Percentiles rank a stretch among this genome's conserved stretches.
Conservation (phyloP, 2,329 filamentous ascomycete genomes). For the Sporothrix brunneoviolacea region DNA sequence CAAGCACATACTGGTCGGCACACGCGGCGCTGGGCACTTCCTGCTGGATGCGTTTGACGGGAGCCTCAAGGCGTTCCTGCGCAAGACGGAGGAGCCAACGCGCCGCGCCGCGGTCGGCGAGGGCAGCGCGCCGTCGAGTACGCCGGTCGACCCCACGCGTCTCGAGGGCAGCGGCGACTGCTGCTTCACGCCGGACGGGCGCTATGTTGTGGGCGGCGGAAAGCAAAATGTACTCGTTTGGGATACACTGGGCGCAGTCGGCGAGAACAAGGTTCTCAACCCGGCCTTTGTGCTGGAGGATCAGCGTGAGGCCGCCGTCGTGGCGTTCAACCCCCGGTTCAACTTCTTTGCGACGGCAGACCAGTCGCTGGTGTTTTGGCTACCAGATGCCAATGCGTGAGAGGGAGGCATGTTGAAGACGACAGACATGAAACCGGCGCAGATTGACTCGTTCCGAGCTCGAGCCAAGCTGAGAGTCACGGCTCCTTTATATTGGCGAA, state of each 20-base stretch:
- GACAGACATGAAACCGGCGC: too few relatives aligned
- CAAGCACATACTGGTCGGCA: constrained; percentile 76
- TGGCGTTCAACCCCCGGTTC: constrained; percentile 84
- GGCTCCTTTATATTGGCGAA: too few relatives aligned
- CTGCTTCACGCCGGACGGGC: constrained; percentile 83
- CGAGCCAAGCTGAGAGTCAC: too few relatives aligned
- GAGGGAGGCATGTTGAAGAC: too few relatives aligned
- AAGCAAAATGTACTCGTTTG: constrained; percentile 73
- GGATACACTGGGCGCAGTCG: constrained; percentile 61
- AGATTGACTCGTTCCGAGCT: too few relatives aligned
- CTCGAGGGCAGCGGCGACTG: constrained; percentile 66
- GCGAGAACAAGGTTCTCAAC: constrained; percentile 52
- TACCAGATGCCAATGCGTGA: constrained; percentile 48
- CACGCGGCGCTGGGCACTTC: constrained; percentile 78
- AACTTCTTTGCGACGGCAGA: constrained; percentile 91
- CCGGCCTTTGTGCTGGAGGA: constrained; percentile 60
- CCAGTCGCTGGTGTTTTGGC: constrained; percentile 72
- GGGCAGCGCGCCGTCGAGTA: constrained; percentile 28
- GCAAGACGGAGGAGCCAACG: constrained; percentile 48
- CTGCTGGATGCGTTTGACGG: constrained; percentile 91
- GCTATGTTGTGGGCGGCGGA: constrained; percentile 78
- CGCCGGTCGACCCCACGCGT: constrained; percentile 25
- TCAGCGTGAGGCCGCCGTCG: constrained; percentile 61
- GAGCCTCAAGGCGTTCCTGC: constrained; percentile 66
- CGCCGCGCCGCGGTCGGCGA: constrained; percentile 50